Conservation (phyloP, 768 basidiomycete genomes). For the Suillus americanus region DNA sequence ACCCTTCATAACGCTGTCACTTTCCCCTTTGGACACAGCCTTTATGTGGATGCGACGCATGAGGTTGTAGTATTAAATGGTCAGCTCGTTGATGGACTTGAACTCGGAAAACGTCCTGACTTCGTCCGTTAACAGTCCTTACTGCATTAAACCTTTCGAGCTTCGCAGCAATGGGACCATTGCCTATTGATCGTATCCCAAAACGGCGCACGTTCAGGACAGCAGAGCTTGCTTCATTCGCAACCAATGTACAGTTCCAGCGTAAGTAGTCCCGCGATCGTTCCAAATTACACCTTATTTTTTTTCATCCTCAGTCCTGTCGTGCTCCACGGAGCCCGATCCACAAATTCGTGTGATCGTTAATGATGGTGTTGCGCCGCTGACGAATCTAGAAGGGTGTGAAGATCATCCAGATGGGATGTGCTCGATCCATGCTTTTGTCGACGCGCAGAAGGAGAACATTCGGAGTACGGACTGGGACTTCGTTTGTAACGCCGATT, state of each 20-base stretch:
- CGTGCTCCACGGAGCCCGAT: slow-evolving; percentile 47
- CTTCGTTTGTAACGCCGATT: slow-evolving; percentile 71
- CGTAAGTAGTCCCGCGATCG: slow-evolving; percentile 43
- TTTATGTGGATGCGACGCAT: slow-evolving; percentile 86
- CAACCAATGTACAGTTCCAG: slow-evolving; percentile 84
- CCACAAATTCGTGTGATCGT: slow-evolving; percentile 77
- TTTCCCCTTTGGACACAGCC: slow-evolving; percentile 64
- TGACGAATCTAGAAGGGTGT: slow-evolving; percentile 73
- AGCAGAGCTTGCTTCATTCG: slow-evolving; percentile 77
- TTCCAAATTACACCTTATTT: slow-evolving; percentile 8
- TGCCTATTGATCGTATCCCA: slow-evolving; percentile 69
- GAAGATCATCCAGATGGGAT: slow-evolving; percentile 69
- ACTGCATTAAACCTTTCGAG: slow-evolving; percentile 77
- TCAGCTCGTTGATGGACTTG: slow-evolving; percentile 29
- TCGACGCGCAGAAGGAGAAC: slow-evolving; percentile 62
- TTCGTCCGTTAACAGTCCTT: slow-evolving; percentile 46
- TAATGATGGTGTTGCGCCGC: slow-evolving; percentile 80
- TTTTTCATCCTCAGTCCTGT: slow-evolving; percentile 47
- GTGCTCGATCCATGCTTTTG: slow-evolving; percentile 72
- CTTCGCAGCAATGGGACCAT: slow-evolving; percentile 64
- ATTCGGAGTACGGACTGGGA: slow-evolving; percentile 66
- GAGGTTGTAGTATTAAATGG: slow-evolving; percentile 81
- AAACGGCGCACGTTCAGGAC: slow-evolving; percentile 61
- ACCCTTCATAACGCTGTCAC: slow-evolving; percentile 67
- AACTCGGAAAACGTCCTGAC: slow-evolving; percentile 6